phyloP scores from a whole-genome alignment of 164 flowering plant genomes.

The Piper betle region DNA sequence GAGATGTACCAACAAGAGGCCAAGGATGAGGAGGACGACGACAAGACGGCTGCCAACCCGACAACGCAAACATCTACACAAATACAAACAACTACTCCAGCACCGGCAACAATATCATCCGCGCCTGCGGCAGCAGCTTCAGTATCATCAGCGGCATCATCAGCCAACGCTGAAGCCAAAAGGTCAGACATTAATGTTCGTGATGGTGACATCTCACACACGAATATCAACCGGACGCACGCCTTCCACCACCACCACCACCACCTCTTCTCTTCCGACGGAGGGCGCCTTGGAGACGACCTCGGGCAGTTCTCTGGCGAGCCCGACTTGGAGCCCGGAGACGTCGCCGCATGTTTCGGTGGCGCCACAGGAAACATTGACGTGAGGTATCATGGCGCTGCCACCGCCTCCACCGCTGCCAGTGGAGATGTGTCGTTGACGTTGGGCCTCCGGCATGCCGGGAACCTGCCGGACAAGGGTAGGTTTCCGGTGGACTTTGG shows the following conservation, averaged over 20 bases:
- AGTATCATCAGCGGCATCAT: conserved; percentile 8
- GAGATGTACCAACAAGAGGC: conserved; percentile 43
- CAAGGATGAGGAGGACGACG: conserved; percentile 15
- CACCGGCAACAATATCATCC: conserved; percentile 6
- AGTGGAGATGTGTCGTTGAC: conserved; percentile 76
- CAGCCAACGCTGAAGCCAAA: conserved; percentile 18
- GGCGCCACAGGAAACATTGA: conserved; percentile 15
- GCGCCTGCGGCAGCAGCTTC: conserved; percentile 8
- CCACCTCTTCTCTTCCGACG: conserved; percentile 4
- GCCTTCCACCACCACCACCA: conserved; percentile 17
- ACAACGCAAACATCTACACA: conserved; percentile 18
- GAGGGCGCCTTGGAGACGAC: background rate
- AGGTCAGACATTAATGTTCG: conserved; percentile 26
- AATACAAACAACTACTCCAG: background rate
- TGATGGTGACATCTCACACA: conserved; percentile 29
- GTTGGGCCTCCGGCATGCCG: conserved; percentile 68
- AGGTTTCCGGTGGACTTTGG: conserved; percentile 30
- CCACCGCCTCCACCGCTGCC: conserved; percentile 2
- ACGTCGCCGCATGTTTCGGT: background rate
- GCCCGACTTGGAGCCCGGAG: conserved; percentile 2
- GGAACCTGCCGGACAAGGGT: conserved; percentile 54
- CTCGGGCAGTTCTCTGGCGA: conserved; percentile 1
- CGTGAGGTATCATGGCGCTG: conserved; percentile 3
- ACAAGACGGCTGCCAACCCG: background rate
- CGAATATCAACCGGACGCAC: conserved; percentile 21